Conservation (phyloP, 164 flowering plant species). For the Paratinospora sagittata region DNA sequence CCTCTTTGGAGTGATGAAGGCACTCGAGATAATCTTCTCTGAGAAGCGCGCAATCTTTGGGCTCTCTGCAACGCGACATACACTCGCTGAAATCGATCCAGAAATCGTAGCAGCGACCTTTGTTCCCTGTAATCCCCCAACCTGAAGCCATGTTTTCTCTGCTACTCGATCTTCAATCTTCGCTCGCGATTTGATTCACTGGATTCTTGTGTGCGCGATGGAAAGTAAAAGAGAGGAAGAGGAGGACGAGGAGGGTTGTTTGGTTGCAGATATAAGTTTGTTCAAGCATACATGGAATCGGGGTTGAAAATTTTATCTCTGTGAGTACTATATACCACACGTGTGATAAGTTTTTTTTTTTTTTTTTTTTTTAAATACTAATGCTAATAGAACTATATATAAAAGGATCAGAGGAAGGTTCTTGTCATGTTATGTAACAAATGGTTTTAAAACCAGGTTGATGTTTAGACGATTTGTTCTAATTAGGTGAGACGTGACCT, state of each 20-base stretch:
- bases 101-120: constrained; percentile 95
- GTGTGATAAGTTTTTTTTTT: too few relatives aligned
- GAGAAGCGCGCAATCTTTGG: constrained; percentile 84
- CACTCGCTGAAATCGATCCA: constrained; percentile 95
- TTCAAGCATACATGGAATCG: neutral
- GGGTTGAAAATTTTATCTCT: neutral
- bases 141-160: constrained; percentile 73
- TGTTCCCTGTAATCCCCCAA: constrained; percentile 93
- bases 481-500: too few relatives aligned
- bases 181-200: neutral
- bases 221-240: neutral
- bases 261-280: neutral
- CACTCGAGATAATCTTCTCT: constrained; percentile 94
- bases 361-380: too few relatives aligned
- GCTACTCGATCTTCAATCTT: neutral
- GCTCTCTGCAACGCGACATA: constrained; percentile 86
- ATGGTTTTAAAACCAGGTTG: too few relatives aligned
- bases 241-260: neutral
- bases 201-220: neutral
- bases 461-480: too few relatives aligned
- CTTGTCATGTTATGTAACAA: too few relatives aligned
- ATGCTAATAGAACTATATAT: too few relatives aligned
- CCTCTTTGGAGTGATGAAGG: constrained; percentile 97
- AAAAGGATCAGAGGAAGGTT: too few relatives aligned
- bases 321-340: too few relatives aligned